A percentile compares a stretch with the other conserved stretches of the same genome.
Conservation (phyloP, 768 basidiomycete species). For the Lactarius indigo region DNA sequence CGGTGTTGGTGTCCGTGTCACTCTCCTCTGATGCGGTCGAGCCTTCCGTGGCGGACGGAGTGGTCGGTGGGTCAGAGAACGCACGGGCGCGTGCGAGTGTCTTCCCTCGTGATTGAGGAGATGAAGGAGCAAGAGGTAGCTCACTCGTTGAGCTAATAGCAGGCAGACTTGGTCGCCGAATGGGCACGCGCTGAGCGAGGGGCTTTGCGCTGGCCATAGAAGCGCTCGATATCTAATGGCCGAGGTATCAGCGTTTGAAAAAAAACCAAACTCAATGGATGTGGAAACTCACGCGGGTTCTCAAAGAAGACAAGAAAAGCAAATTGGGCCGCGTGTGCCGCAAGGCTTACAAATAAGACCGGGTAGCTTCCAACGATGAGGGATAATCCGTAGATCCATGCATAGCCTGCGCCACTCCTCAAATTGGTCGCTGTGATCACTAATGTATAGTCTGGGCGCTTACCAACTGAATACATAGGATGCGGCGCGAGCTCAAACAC, state of each 20-base stretch:
- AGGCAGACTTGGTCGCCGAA: conserved; percentile 33
- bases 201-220: conserved; percentile 93
- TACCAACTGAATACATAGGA: conserved; percentile 93
- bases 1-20: conserved; percentile 47
- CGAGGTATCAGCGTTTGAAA: background rate
- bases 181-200: conserved; percentile 78
- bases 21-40: conserved; percentile 75
- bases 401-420: conserved; percentile 58
- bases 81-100: conserved; percentile 14
- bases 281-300: conserved; percentile 77
- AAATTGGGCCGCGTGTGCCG: conserved; percentile 94
- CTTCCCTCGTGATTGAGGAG: conserved; percentile 2
- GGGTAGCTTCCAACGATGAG: conserved; percentile 86
- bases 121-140: conserved; percentile 28
- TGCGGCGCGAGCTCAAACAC: conserved; percentile 94
- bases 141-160: conserved; percentile 29
- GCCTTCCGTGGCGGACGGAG: conserved; percentile 66
- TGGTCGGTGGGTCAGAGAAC: conserved; percentile 34
- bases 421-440: conserved; percentile 2
- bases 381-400: conserved; percentile 96
- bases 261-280: background rate
- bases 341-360: conserved; percentile 90
- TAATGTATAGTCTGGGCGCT: conserved; percentile 10
- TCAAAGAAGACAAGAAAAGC: conserved; percentile 95
- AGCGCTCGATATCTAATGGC: conserved; percentile 83